These are phyloP conservation scores for Claviceps paspali DNA, from an alignment of 2,329 filamentous ascomycete species.

Conservation along the genomic window DNA sequence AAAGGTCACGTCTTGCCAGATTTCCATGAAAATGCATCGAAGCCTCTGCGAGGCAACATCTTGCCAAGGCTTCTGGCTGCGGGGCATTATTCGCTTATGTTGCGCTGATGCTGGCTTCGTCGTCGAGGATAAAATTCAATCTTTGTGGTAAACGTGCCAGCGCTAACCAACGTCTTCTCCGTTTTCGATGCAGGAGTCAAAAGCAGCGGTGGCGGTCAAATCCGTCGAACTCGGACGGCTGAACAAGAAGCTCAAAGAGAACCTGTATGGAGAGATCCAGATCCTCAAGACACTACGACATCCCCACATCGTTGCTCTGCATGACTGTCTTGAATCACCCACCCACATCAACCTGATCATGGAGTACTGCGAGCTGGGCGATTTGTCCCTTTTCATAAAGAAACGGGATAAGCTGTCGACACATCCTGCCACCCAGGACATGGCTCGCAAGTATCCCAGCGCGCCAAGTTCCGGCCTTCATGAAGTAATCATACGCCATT, in stretches of 20 bases:
- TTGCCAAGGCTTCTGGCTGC: too few relatives aligned
- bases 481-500: slow-evolving; percentile 93
- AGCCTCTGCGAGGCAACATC: too few relatives aligned
- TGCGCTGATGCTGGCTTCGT: too few relatives aligned
- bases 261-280: slow-evolving; percentile 86
- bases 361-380: slow-evolving; percentile 95
- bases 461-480: slow-evolving; percentile 71
- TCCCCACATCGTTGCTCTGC: slow-evolving; percentile 90
- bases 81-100: too few relatives aligned
- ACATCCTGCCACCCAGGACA: slow-evolving; percentile 70
- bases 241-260: slow-evolving; percentile 92
- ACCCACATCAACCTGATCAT: slow-evolving; percentile 92
- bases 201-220: slow-evolving; percentile 84
- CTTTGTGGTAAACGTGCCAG: too few relatives aligned
- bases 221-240: slow-evolving; percentile 82
- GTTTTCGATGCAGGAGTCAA: slow-evolving; percentile 47
- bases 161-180: too few relatives aligned
- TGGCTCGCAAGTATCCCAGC: slow-evolving; percentile 88
- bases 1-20: too few relatives aligned
- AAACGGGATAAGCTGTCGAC: slow-evolving; percentile 69
- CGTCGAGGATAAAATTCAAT: too few relatives aligned
- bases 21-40: too few relatives aligned
- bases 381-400: slow-evolving; percentile 91
- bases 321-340: slow-evolving; percentile 79
- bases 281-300: slow-evolving; percentile 90